Base-by-base conservation (phyloP, 2,329 filamentous ascomycete genomes). In the Dothideomycetes sp. region DNA sequence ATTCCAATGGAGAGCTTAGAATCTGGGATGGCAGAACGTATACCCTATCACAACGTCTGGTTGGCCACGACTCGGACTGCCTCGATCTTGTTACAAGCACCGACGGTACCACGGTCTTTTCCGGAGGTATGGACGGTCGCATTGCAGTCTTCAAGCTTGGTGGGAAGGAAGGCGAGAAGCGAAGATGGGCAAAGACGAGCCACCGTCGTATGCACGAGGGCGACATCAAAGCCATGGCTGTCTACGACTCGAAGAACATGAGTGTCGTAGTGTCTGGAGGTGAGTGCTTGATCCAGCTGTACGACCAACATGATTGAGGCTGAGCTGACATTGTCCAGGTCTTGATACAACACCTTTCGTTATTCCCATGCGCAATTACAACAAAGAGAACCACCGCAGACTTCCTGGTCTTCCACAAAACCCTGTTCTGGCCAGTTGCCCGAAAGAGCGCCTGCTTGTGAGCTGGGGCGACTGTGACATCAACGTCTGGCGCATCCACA, bases 21-120 rank as follows among this genome's bases (percentile, higher is more conserved):
- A 84, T 96, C 56, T 98, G 88, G 82, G 86, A 94, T 57, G 85
- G 86, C 42, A 88, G 84, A 64, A 94, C 85, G 39, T 94, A 89
- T 60, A 88, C 87, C 4, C 78, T 94, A 52, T 73, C 78, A 24
- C 91, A 98, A 57, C 75, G 88, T 36, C 76, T 98, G 41, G 80
- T 87, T 54, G 80, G 82, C 18, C 91, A 98, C 57, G 80, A 85
- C 50, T 85, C 89, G 31, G 91, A 98, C 62, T 81, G 94, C 4
- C 70, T 98, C 45, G 89, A 88, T 56, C 70, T 98, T n/a, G 80
- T 85, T 3, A 76, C 80, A 20, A 93, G 82, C 54, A 71, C 74
- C 4, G 84, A 94, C 55, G 89, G 89, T 12, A 77, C 77, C 15
- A 78, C 80, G 15, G 83, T 98, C 15, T 73, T 94, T 52, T 94